Evolutionary conservation across 306 rosid species (phyloP), one percentile per base, ranked within the genome.

Genomic region (Vigna trinervia): DNA sequence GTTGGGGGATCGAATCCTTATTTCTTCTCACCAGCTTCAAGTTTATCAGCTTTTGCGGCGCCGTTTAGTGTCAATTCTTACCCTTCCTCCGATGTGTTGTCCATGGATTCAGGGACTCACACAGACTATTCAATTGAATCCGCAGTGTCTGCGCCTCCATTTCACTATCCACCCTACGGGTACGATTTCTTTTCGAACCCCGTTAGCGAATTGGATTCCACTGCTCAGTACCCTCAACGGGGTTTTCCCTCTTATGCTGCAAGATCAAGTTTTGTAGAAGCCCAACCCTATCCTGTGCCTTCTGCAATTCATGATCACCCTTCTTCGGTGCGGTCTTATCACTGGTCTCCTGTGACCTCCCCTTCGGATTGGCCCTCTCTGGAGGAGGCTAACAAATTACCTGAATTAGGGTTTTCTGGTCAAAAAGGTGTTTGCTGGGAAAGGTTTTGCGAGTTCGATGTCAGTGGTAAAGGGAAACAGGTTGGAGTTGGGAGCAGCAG

Each of bases 31-130:
- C 80, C 93, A 0, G 71, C 84, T 34, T 92, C 99, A 19, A 95
- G 81, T 79, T 82, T 95, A 56, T 95, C 97, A 39, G 88, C 97
- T 75, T 86, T 85, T 45, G 97, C 99, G 0, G 89, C 87, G 0
- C 97, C 99, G 6, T 95, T 95, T 32, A 90, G 92, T 13, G 87
- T 92, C 2, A 88, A 85, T 74, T 90, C 89, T 15, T 51, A 86
- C 34, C 46, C 28, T 36, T 28, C 86, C 3, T 71, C 39, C 30
- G 88, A 88, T 9, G 51, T 45, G 45, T 78, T 88, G 0, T 63
- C 76, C 54, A 48, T 75, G 38, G 94, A 86, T 84, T 80, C 83
- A 81, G 47, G 13, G 43, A 6, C 45, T 39, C 45, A 90, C 5
- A 78, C 78, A 45, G 48, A 77, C 26, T 93, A 87, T 84, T 81